Evolutionary conservation across 495 filamentous ascomycete species (phyloP).

Genomic region (Penicillium pulvis): DNA sequence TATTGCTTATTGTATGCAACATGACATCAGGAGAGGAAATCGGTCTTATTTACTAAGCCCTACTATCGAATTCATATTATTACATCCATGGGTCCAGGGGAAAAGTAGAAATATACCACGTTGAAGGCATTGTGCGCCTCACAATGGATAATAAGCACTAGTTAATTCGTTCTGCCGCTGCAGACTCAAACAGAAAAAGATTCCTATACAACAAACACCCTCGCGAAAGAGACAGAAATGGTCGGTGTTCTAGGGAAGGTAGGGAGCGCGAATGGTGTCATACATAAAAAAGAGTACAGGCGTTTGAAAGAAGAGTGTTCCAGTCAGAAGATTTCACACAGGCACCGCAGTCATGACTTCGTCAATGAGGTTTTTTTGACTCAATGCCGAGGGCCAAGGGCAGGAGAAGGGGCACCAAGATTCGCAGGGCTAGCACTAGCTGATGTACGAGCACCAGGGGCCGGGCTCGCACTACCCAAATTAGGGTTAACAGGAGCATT

Average conservation of each 20-base stretch:
- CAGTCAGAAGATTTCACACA: slow-evolving; percentile 14
- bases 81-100: background rate
- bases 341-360: slow-evolving; percentile 29
- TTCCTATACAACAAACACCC: slow-evolving; percentile 24
- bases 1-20: background rate
- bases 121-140: background rate
- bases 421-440: slow-evolving; percentile 26
- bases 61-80: background rate
- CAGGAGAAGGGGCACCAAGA: slow-evolving; percentile 18
- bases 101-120: background rate
- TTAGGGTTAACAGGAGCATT: slow-evolving; percentile 9
- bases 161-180: slow-evolving; percentile 23
- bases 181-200: slow-evolving; percentile 8
- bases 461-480: slow-evolving; percentile 25
- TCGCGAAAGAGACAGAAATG: background rate
- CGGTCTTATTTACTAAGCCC: background rate
- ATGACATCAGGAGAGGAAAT: background rate
- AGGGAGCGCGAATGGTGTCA: background rate
- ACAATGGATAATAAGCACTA: slow-evolving; percentile 8
- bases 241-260: background rate
- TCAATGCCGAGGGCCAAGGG: slow-evolving; percentile 20
- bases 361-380: slow-evolving; percentile 21
- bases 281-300: slow-evolving; percentile 5
- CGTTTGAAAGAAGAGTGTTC: slow-evolving; percentile 12
- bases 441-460: slow-evolving; percentile 17